phyloP scores from a whole-genome alignment of 176 grass and related monocot species.

The Rhipidocladum racemiflorum region DNA sequence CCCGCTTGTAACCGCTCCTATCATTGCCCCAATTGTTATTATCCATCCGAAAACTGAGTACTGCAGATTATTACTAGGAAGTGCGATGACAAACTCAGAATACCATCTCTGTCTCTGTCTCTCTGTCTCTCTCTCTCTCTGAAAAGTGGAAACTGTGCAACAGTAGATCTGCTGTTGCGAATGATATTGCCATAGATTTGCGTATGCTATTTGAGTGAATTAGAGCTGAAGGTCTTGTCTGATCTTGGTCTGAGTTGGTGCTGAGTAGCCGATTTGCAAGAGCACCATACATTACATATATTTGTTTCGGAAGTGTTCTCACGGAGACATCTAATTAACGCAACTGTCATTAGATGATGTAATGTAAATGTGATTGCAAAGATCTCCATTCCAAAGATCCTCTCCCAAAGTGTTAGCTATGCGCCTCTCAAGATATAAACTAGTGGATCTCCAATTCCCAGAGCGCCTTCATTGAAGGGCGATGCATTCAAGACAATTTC shows the following conservation, averaged over 20 bases:
- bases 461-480: too few species aligned
- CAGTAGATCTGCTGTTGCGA: background rate
- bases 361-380: too few species aligned
- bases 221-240: conserved; percentile 46
- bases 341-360: too few species aligned
- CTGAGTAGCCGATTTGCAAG: conserved; percentile 48
- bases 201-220: background rate
- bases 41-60: conserved; percentile 58
- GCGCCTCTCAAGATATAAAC: too few species aligned
- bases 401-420: too few species aligned
- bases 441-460: too few species aligned
- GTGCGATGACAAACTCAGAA: conserved; percentile 1
- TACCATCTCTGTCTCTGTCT: too few species aligned
- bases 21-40: conserved; percentile 51
- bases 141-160: background rate
- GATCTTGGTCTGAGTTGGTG: conserved; percentile 49
- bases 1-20: conserved; percentile 53
- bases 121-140: background rate
- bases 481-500: too few species aligned
- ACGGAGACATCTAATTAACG: background rate
- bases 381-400: too few species aligned
- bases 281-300: background rate
- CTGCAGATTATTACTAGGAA: conserved; percentile 16
- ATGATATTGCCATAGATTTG: background rate
- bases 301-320: background rate